phyloP scores from a whole-genome alignment of 257 asterid species.

The Rubia yunnanensis region DNA sequence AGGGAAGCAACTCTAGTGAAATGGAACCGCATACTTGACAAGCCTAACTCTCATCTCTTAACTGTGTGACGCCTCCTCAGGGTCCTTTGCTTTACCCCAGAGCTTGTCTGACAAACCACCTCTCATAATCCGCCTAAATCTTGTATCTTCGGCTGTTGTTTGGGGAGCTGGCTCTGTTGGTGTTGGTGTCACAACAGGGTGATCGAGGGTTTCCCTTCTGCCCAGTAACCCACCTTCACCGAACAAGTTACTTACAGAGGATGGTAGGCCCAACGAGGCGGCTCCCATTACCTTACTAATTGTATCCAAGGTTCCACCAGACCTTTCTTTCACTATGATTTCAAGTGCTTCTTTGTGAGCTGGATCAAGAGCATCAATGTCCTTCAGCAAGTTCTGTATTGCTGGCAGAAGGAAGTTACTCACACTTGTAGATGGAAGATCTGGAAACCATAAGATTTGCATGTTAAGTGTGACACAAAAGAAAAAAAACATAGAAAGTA shows the following conservation, averaged over 20 bases:
- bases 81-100: conserved; percentile 58
- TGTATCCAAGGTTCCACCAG: conserved; percentile 79
- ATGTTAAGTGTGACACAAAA: background rate
- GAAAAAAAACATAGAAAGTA: too few relatives aligned
- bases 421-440: conserved; percentile 65
- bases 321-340: conserved; percentile 78
- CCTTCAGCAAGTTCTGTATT: conserved; percentile 79
- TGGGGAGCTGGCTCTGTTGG: conserved; percentile 28
- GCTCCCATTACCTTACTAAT: conserved; percentile 93
- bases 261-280: conserved; percentile 61
- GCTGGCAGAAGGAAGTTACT: conserved; percentile 82
- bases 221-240: conserved; percentile 85
- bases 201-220: conserved; percentile 53
- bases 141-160: conserved; percentile 70
- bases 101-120: conserved; percentile 87
- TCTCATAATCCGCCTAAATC: conserved; percentile 85
- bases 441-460: conserved; percentile 27
- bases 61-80: conserved; percentile 42
- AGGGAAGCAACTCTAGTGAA: background rate
- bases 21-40: background rate
- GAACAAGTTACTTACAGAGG: conserved; percentile 83
- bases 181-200: conserved; percentile 19
- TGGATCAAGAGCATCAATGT: conserved; percentile 87
- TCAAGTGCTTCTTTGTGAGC: conserved; percentile 99
- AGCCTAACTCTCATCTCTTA: conserved; percentile 19